Percentiles rank a stretch among this genome's conserved stretches.
Evolutionary conservation across 2,329 filamentous ascomycete genomes (phyloP).

Genomic region (Hypoxylon sp.): DNA sequence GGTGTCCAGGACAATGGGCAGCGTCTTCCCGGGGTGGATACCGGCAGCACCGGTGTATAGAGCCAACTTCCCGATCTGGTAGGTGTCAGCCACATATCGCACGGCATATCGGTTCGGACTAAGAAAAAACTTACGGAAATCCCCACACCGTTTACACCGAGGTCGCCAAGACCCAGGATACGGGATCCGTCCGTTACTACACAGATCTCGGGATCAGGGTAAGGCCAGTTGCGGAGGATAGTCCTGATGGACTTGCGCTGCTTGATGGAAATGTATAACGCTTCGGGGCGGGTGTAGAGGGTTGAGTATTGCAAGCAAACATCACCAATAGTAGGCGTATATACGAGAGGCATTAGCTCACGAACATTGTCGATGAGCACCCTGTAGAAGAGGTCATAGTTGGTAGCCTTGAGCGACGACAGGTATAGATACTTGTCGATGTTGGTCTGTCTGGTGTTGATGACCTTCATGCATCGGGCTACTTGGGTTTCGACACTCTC

Average conservation of each 20-base stretch:
- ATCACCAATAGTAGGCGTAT: constrained; percentile 92
- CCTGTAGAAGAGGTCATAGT: constrained; percentile 85
- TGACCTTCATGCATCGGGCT: constrained; percentile 77
- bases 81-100: constrained; percentile 45
- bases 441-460: constrained; percentile 73
- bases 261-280: constrained; percentile 94
- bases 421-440: constrained; percentile 90
- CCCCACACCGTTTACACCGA: constrained; percentile 96
- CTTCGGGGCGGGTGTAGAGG: constrained; percentile 94
- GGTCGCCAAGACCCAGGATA: constrained; percentile 90
- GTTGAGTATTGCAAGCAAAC: constrained; percentile 97
- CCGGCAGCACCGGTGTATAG: constrained; percentile 96
- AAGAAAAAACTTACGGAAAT: constrained; percentile 76
- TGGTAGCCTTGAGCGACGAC: constrained; percentile 78
- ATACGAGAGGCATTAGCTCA: constrained; percentile 85
- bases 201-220: constrained; percentile 90
- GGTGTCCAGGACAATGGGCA: constrained; percentile 74
- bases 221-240: constrained; percentile 94
- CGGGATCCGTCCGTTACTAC: constrained; percentile 96
- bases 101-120: constrained; percentile 13
- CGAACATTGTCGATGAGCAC: constrained; percentile 81
- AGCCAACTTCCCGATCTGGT: constrained; percentile 87
- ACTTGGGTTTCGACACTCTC: constrained; percentile 71
- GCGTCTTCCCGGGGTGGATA: constrained; percentile 89
- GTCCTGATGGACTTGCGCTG: constrained; percentile 90